These are phyloP conservation scores for Fagopyrum tataricum DNA, from an alignment of 148 eudicot species.

Conservation along the genomic window DNA sequence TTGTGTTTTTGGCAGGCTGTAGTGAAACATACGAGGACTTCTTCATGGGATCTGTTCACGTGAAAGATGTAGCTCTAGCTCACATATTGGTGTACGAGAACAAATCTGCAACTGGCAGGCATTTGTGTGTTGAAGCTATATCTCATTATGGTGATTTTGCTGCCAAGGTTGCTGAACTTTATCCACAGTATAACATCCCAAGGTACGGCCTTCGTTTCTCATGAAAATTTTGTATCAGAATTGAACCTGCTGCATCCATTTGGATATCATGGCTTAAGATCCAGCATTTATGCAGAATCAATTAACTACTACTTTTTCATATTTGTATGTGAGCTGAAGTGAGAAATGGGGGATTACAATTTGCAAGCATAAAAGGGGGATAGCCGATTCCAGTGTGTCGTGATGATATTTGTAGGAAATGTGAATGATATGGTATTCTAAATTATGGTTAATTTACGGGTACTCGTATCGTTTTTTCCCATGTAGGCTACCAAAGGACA, in stretches of 20 bases:
- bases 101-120: slow-evolving; percentile 75
- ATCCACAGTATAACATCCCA: slow-evolving; percentile 77
- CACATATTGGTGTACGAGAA: slow-evolving; percentile 90
- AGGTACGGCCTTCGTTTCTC: slow-evolving; percentile 30
- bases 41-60: slow-evolving; percentile 86
- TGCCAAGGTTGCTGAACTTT: slow-evolving; percentile 73
- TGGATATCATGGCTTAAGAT: neutral
- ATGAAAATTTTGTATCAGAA: neutral
- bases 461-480: neutral
- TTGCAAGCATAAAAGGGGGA: neutral
- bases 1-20: slow-evolving; percentile 38
- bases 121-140: slow-evolving; percentile 83
- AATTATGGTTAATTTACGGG: neutral
- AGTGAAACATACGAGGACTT: slow-evolving; percentile 57
- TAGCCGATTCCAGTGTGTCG: neutral
- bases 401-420: neutral
- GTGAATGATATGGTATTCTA: neutral
- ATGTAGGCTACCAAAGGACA: slow-evolving; percentile 47
- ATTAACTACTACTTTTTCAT: neutral
- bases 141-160: slow-evolving; percentile 86
- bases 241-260: slow-evolving; percentile 5
- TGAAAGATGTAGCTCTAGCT: slow-evolving; percentile 93
- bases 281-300: neutral
- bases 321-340: neutral
- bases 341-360: neutral